Conservation (phyloP, 495 filamentous ascomycete genomes). For the Aspergillus taichungensis region DNA sequence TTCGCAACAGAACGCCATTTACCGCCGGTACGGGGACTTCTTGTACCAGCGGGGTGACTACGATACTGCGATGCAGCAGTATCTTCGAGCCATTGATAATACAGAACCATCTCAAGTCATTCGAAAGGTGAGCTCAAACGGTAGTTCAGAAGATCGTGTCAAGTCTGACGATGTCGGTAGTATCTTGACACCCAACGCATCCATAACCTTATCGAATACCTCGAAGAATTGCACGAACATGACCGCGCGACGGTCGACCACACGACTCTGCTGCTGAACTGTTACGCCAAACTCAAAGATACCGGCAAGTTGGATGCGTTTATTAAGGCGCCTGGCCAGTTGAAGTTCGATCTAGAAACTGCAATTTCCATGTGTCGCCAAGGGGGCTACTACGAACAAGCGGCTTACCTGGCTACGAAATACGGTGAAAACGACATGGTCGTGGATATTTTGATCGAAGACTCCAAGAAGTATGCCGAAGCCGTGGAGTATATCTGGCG, state of each 20-base stretch:
- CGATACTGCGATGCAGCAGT: conserved; percentile 97
- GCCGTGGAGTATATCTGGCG: conserved; percentile 87
- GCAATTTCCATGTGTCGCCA: conserved; percentile 97
- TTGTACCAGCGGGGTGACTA: conserved; percentile 93
- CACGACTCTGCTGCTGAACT: conserved; percentile 89
- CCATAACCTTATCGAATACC: conserved; percentile 93
- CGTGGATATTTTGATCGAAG: conserved; percentile 89
- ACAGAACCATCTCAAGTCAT: conserved; percentile 94
- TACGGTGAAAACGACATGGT: conserved; percentile 91
- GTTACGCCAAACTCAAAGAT: conserved; percentile 95
- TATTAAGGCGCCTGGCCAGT: conserved; percentile 88
- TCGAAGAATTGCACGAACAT: conserved; percentile 93
- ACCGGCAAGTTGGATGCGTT: conserved; percentile 92
- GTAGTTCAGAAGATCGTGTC: conserved; percentile 7
- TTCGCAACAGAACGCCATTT: conserved; percentile 81
- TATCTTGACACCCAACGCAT: conserved; percentile 94
- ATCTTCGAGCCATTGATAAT: conserved; percentile 89
- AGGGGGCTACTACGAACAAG: conserved; percentile 95
- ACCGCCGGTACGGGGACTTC: conserved; percentile 88
- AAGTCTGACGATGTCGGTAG: conserved; percentile 26
- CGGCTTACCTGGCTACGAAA: conserved; percentile 88
- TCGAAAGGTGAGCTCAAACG: conserved; percentile 52
- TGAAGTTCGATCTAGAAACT: conserved; percentile 95
- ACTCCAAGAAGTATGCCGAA: conserved; percentile 79
- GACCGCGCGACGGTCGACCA: conserved; percentile 92